Evolutionary conservation across 2,329 filamentous ascomycete genomes (phyloP), one percentile per base, ranked within the genome.

Genomic region (Botrytis byssoidea): DNA sequence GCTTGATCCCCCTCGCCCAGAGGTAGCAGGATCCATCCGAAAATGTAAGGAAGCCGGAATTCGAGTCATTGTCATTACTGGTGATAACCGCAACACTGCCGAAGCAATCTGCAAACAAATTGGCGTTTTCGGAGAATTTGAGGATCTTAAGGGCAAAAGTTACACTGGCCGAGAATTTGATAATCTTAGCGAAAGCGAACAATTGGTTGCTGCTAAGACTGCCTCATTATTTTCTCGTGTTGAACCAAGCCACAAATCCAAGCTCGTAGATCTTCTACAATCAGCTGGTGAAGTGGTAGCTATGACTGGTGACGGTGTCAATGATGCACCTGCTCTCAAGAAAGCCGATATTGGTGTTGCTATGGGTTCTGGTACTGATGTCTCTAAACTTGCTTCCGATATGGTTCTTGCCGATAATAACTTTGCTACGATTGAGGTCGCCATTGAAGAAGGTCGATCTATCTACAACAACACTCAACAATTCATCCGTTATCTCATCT

Each of bases 401-500:
- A 99, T 99, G 96, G 95, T 99, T 70, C 91, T 99, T 70, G 93
- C 95, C 40, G 97, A 99, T 84, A 94, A 98, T 85, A 99, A 99
- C 87, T 99, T 99, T 83, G 96, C 96, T 75, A 99, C 96, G 5
- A 99, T 99, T 78, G 93, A 97, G 82, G 88, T 94, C 73, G 96
- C 96, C 68, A 95, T 99, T 76, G 96, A 99, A 83, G 96, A 99
- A 84, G 96, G 96, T 71, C 92, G 96, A 76, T 95, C 95, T 76
- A 99, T 99, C 84, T 99, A 98, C 89, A 98, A 96, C 91, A 99
- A 99, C 87, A 99, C 96, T 9, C 96, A 99, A 82, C 96, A 99
- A 83, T 99, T 99, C 84, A 99, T 99, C 84, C 93, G 97, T 68
- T 99, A 99, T 83, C 89, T 99, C 75, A 99, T 99, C 83, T 98